Evolutionary conservation across 257 asterid genomes (phyloP), one percentile per base, ranked within the genome.

Genomic region (Nicotiana undulata): DNA sequence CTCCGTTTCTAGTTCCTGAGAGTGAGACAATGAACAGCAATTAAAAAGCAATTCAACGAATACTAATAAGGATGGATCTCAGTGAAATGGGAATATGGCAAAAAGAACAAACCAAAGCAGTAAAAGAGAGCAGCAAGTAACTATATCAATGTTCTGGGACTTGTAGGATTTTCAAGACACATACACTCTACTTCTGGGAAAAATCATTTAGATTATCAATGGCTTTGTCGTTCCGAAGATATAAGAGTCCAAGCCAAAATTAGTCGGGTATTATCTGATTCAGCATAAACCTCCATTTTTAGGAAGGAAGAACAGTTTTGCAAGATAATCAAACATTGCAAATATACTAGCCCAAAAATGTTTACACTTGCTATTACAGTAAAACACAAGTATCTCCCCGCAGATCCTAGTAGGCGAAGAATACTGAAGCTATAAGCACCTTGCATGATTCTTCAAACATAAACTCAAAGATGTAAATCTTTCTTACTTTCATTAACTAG

Each of bases 1-100:
- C 63, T 90, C 97, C 0, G 93, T 95, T 34, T 85, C 93, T 37
- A 93, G 86, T 88, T 93, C 99, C 99, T 95, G 90, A 84, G 86
- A 83, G 81, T 83, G 67, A 85, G 75, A 87, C 24, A 66, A 5
- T 7, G 24, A 46, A 74, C 61, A 49, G 24, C 24, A 3, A 74
- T 74, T 56, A 74, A 74, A 74, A 74, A 46, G 26, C 40, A 74
- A 24, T 49, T 20, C 24, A 49, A 74, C 9, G 26, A 26, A 74
- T 46, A 72, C 24, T 70, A 70, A 3, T 6, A 70, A 22, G 34
- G 77, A 70, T 44, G 56, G 9, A 74, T 74, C 60, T 46, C 77
- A 46, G 26, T 22, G 61, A 46, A 46, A 72, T 24, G 78, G 24
- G 24, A 72, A 24, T 49, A 24, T 13, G 32, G 61, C n/a, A 40